Percentiles rank a stretch among this genome's conserved stretches.
Evolutionary conservation across 2,329 filamentous ascomycete genomes (phyloP).

Genomic region (Colletotrichum cuscutae): DNA sequence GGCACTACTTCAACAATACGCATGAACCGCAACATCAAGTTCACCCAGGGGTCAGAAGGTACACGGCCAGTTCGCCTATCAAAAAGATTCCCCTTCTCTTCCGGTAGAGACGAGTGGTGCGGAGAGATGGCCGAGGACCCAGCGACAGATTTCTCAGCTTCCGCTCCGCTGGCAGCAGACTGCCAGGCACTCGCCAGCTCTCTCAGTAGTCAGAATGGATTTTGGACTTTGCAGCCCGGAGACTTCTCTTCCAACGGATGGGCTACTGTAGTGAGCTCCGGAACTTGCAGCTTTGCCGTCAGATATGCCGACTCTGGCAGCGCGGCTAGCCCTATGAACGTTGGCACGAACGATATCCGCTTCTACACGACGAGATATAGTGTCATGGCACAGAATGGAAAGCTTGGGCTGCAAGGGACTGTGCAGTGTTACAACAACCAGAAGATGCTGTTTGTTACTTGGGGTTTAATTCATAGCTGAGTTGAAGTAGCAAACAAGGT

Average conservation of each 20-base stretch:
- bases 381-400: slow-evolving; percentile 16
- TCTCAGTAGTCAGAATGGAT: slow-evolving; percentile 11
- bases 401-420: slow-evolving; percentile 23
- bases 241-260: slow-evolving; percentile 29
- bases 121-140: slow-evolving; percentile 26
- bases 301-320: slow-evolving; percentile 12
- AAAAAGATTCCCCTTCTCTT: slow-evolving; percentile 20
- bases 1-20: not conserved
- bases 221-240: slow-evolving; percentile 23
- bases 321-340: slow-evolving; percentile 1
- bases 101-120: slow-evolving; percentile 34
- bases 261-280: slow-evolving; percentile 21
- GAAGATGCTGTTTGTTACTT: slow-evolving; percentile 18
- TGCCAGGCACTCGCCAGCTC: slow-evolving; percentile 15
- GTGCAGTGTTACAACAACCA: slow-evolving; percentile 30
- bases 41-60: slow-evolving; percentile 11
- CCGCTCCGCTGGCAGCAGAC: slow-evolving; percentile 29
- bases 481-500: too few relatives aligned
- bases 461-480: slow-evolving; percentile 30
- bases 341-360: slow-evolving; percentile 35
- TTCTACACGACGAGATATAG: slow-evolving; percentile 28
- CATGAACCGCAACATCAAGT: slow-evolving; percentile 10
- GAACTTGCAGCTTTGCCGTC: slow-evolving; percentile 33
- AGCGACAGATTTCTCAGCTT: slow-evolving; percentile 17
- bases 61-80: slow-evolving; percentile 9